These are phyloP conservation scores for Euphrasia arctica DNA, from an alignment of 305 asterid genomes.

Conservation along the genomic window DNA sequence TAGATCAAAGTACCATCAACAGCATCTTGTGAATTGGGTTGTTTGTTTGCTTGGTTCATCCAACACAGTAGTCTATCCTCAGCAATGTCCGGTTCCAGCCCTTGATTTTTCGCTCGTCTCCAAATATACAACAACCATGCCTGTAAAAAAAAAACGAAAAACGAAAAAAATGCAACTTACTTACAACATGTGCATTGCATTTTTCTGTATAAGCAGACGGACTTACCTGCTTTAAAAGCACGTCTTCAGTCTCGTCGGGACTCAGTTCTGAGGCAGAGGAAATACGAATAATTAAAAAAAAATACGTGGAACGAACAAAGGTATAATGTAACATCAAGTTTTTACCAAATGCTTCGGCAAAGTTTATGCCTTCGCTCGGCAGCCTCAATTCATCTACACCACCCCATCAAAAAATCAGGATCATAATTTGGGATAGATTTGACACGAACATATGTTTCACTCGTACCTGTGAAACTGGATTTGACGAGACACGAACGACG, in stretches of 20 bases:
- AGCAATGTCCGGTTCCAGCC: conserved; percentile 67
- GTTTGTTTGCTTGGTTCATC: conserved; percentile 49
- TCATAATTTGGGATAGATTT: background rate
- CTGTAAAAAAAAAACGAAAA: conserved; percentile 22
- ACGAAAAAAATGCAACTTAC: too few species aligned
- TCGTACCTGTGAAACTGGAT: conserved; percentile 36
- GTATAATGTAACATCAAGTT: background rate
- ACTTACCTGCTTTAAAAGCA: conserved; percentile 65
- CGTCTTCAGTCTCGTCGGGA: conserved; percentile 63
- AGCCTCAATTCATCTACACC: conserved; percentile 62
- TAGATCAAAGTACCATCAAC: conserved; percentile 51
- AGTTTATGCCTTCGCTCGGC: conserved; percentile 49
- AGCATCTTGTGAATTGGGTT: conserved; percentile 71
- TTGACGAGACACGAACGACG: conserved; percentile 47
- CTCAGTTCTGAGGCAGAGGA: conserved; percentile 49
- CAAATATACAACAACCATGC: conserved; percentile 74
- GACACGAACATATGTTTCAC: background rate
- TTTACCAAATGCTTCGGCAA: conserved; percentile 62
- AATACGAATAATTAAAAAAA: background rate
- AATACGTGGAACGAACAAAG: background rate
- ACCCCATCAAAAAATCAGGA: conserved; percentile 9
- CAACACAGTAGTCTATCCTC: conserved; percentile 68
- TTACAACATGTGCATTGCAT: background rate
- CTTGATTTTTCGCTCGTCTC: conserved; percentile 69
- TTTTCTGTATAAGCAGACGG: too few species aligned